Conservation (phyloP, 192 early-diverging fungal genomes). For the Spinellus fusiger region DNA sequence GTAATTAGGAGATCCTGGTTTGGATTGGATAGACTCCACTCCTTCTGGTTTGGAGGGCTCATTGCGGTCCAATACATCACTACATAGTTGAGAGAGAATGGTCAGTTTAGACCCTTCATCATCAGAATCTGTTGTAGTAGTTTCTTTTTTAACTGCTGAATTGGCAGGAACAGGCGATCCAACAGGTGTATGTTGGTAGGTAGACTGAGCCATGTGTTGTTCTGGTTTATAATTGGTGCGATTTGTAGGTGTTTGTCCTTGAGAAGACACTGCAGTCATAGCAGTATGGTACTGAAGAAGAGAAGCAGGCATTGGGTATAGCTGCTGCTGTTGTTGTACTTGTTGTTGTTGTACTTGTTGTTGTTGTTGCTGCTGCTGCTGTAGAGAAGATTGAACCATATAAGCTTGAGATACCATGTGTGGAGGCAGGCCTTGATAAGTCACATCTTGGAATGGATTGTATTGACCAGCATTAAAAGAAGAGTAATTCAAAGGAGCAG, state of each 20-base stretch:
- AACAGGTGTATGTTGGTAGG: neutral
- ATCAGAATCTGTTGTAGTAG: neutral
- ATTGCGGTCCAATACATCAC: slow-evolving; percentile 16
- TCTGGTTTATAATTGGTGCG: slow-evolving; percentile 9
- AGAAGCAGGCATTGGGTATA: neutral
- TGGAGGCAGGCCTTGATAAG: neutral
- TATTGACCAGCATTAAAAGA: slow-evolving; percentile 8
- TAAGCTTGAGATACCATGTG: slow-evolving; percentile 7
- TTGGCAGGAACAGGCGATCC: neutral
- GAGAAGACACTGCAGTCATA: neutral
- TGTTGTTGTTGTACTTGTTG: neutral
- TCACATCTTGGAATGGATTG: slow-evolving; percentile 14
- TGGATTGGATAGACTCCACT: neutral
- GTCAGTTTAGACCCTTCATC: slow-evolving; percentile 28
- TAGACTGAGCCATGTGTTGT: neutral
- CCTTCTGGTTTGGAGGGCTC: slow-evolving; percentile 21
- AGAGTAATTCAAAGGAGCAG: slow-evolving; percentile 2
- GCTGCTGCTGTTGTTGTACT: neutral
- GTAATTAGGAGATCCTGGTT: neutral
- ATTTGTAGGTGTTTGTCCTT: neutral
- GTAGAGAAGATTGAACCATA: neutral
- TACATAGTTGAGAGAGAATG: slow-evolving; percentile 28
- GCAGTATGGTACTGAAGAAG: neutral
- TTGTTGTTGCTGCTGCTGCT: slow-evolving; percentile 17
- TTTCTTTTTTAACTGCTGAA: no score